Conservation (phyloP, 2,329 filamentous ascomycete genomes). For the Xylariaceae sp. region DNA sequence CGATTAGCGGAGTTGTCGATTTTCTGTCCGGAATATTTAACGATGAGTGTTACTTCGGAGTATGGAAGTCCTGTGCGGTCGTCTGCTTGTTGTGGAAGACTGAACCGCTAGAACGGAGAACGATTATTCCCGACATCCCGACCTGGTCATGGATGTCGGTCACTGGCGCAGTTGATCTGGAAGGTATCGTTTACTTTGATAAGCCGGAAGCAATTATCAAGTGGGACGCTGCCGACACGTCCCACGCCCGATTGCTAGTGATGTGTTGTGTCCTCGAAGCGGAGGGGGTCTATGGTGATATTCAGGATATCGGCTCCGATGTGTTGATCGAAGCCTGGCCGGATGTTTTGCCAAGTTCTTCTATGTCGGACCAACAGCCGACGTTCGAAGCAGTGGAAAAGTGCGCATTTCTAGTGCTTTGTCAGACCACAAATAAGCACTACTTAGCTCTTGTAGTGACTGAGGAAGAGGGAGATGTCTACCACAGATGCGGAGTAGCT, state of each 20-base stretch:
- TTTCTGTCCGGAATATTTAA: not conserved
- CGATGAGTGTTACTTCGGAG: slow-evolving; percentile 4
- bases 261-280: slow-evolving; percentile 8
- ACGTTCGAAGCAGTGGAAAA: not conserved
- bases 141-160: slow-evolving; percentile 14
- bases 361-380: not conserved
- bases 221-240: not conserved
- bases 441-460: slow-evolving; percentile 4
- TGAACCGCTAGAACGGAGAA: not conserved
- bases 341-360: slow-evolving; percentile 1
- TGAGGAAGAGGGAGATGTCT: not conserved
- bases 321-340: slow-evolving; percentile 1
- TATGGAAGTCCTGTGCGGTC: slow-evolving; percentile 5
- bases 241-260: slow-evolving; percentile 1
- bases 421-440: not conserved
- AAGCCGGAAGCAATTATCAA: not conserved
- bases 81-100: slow-evolving; percentile 6
- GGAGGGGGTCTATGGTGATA: not conserved
- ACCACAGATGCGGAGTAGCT: slow-evolving; percentile 3
- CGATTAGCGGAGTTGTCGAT: slow-evolving; percentile 4
- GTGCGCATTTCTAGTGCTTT: slow-evolving; percentile 7
- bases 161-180: slow-evolving; percentile 9
- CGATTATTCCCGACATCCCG: not conserved
- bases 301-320: not conserved
- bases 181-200: slow-evolving; percentile 2